Conservation (phyloP, 148 eudicot species). For the Limonium bicolor region DNA sequence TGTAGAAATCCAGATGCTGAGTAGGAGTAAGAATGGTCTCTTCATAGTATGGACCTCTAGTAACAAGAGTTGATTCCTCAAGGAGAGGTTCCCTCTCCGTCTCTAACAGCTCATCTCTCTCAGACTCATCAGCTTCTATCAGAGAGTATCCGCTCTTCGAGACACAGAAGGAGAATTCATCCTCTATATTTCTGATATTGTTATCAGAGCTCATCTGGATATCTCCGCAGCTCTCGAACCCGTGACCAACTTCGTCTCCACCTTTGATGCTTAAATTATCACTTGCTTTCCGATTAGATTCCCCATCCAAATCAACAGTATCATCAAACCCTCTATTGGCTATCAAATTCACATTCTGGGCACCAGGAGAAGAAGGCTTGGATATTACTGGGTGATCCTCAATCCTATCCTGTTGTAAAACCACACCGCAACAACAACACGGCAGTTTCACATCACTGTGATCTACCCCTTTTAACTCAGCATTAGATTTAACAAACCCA, state of each 20-base stretch:
- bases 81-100: slow-evolving; percentile 25
- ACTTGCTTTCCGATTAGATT: slow-evolving; percentile 2
- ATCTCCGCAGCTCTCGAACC: slow-evolving; percentile 4
- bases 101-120: slow-evolving; percentile 11
- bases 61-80: slow-evolving; percentile 4
- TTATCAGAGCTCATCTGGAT: slow-evolving; percentile 4
- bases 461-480: slow-evolving; percentile 26
- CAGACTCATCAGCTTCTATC: slow-evolving; percentile 9
- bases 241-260: slow-evolving; percentile 8
- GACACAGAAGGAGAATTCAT: slow-evolving; percentile 9
- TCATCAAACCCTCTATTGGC: not conserved
- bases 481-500: slow-evolving; percentile 8
- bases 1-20: slow-evolving; percentile 77
- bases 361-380: slow-evolving; percentile 28
- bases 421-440: slow-evolving; percentile 65
- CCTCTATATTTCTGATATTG: too few relatives aligned
- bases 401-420: slow-evolving; percentile 9
- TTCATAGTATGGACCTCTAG: slow-evolving; percentile 14
- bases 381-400: slow-evolving; percentile 14
- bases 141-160: slow-evolving; percentile 8
- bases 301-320: slow-evolving; percentile 4
- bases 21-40: slow-evolving; percentile 16
- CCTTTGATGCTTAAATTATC: slow-evolving; percentile 7
- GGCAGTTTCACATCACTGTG: slow-evolving; percentile 11
- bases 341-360: slow-evolving; percentile 22